Percentiles rank a stretch among this genome's conserved stretches.
phyloP scores from a whole-genome alignment of 169 alveolate species.

The Neospora caninum region DNA sequence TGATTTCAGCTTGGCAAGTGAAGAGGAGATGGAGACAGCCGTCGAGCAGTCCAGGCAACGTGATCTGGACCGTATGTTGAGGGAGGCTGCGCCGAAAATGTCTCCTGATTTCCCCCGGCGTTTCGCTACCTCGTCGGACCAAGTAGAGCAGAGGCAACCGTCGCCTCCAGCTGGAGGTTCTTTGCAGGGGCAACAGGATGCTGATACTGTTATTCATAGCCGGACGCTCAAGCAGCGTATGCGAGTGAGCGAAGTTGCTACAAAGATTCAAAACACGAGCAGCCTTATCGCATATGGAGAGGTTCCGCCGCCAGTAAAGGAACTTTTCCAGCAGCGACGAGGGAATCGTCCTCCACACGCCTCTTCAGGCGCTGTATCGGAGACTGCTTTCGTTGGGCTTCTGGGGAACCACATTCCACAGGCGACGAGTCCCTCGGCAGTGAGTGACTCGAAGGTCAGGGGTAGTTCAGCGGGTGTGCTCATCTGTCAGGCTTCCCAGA shows the following conservation, averaged over 20 bases:
- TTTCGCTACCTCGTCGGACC: neutral
- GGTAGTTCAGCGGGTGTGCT: neutral
- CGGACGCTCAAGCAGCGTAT: neutral
- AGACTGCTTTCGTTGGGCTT: neutral
- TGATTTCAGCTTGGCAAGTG: neutral
- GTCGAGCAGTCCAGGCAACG: neutral
- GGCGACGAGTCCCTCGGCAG: neutral
- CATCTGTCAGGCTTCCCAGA: neutral
- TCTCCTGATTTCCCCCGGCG: neutral
- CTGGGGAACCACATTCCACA: neutral
- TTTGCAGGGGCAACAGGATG: neutral
- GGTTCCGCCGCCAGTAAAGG: neutral
- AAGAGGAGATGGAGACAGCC: neutral
- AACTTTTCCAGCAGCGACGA: neutral
- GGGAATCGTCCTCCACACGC: neutral
- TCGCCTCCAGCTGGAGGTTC: too few species aligned
- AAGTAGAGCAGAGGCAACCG: too few species aligned
- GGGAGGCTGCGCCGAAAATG: neutral
- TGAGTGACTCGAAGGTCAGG: neutral
- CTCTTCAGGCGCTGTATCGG: neutral
- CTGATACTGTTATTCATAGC: neutral
- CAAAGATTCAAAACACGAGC: neutral
- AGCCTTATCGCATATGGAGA: neutral
- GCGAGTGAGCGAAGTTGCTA: neutral
- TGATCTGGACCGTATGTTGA: neutral